Percentiles rank a stretch among this genome's conserved stretches.
Evolutionary conservation across 768 basidiomycete species (phyloP).

Genomic region (Lepiota subincarnata): DNA sequence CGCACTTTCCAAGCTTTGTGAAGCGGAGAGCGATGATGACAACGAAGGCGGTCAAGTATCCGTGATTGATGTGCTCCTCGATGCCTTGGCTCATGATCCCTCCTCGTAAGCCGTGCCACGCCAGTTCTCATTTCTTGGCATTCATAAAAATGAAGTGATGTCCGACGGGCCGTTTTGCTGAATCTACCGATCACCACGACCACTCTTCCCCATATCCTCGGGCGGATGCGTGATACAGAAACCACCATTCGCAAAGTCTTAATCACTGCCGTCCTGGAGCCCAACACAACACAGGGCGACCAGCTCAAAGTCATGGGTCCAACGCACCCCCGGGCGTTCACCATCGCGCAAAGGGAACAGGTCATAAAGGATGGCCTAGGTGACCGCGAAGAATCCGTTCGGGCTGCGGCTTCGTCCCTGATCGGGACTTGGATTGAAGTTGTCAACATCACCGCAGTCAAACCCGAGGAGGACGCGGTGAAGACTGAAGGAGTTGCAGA

Average conservation of each 20-base stretch:
- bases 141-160: slow-evolving; percentile 52
- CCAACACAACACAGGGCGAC: slow-evolving; percentile 25
- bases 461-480: slow-evolving; percentile 27
- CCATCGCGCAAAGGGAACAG: slow-evolving; percentile 68
- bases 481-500: slow-evolving; percentile 23
- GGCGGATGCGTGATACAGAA: slow-evolving; percentile 79
- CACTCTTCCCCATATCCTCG: slow-evolving; percentile 65
- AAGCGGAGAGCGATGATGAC: slow-evolving; percentile 61
- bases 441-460: slow-evolving; percentile 28
- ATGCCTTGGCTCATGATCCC: slow-evolving; percentile 66
- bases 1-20: slow-evolving; percentile 73
- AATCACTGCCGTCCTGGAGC: slow-evolving; percentile 55
- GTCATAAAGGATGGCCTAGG: slow-evolving; percentile 81
- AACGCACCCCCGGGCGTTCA: slow-evolving; percentile 62
- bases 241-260: slow-evolving; percentile 67
- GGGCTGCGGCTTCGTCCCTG: slow-evolving; percentile 66
- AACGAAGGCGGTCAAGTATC: slow-evolving; percentile 44
- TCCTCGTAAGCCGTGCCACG: slow-evolving; percentile 54
- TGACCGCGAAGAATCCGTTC: slow-evolving; percentile 76
- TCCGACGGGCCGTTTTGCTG: slow-evolving; percentile 73
- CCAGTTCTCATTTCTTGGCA: not conserved
- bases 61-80: slow-evolving; percentile 59
- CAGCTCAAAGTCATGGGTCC: slow-evolving; percentile 36
- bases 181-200: slow-evolving; percentile 56
- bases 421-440: slow-evolving; percentile 74